Evolutionary conservation across 2,329 filamentous ascomycete genomes (phyloP), one percentile per base, ranked within the genome.

Genomic region (Fusarium heterosporum): DNA sequence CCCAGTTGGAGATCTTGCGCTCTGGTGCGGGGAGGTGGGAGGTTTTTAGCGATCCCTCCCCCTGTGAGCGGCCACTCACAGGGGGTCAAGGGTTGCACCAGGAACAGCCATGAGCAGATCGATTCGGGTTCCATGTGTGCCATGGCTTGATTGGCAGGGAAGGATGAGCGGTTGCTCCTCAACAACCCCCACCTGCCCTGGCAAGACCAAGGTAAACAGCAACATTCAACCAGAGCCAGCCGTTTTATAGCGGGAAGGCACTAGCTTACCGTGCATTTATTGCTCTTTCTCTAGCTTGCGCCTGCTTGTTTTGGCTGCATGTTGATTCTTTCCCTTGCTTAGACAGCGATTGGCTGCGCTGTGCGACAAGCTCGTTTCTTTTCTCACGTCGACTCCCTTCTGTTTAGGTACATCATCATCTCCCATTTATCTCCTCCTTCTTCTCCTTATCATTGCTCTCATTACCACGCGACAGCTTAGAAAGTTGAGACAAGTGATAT

Each of bases 61-160:
- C 52, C 63, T 40, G 51, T 50, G 17, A 47, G 22, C 42, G 41
- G 48, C 26, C 47, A 64, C 38, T 58, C 67, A 63, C 66, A 68
- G 60, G 69, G 68, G 67, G 17, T 49, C 46, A 29, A 60, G 52
- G 58, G 69, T 72, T 55, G 54, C 69, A 72, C 69, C 61, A 72
- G 61, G 59, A 69, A 62, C 58, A 60, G 55, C 61, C 56, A 41
- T 55, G 49, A 55, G 41, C 56, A 64, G 62, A 58, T 69, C 53
- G 58, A 55, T 58, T 64, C 52, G 43, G 58, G 51, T 46, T 51
- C 40, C 34, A 63, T 63, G 59, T 32, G 26, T 46, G 40, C 45
- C 43, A 58, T 66, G 50, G 51, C 62, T 46, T 69, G 65, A 68
- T 69, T 62, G 48, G 65, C 52, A 65, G 36, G 41, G 39, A 59